These are phyloP conservation scores for Emiliania huxleyi DNA, from an alignment of 78 protist genomes.

Conservation along the genomic window DNA sequence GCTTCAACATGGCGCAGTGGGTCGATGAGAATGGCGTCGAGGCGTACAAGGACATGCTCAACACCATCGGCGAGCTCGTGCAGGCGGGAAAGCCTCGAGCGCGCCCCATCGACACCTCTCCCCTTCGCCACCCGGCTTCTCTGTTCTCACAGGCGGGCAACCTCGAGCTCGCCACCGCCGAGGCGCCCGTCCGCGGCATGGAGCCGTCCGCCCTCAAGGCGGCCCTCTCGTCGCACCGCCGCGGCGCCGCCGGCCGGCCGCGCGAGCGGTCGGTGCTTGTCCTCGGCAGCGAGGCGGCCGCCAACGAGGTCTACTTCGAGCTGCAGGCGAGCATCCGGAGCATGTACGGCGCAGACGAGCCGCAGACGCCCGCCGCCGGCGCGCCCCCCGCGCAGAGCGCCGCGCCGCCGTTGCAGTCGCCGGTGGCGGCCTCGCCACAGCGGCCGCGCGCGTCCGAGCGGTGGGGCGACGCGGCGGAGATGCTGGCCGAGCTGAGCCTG, in stretches of 20 bases:
- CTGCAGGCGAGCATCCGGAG: background rate
- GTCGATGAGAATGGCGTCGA: background rate
- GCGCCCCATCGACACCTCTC: too few relatives aligned
- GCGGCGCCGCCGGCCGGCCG: background rate
- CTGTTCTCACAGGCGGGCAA: background rate
- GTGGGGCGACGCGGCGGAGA: background rate
- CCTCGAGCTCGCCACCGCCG: background rate
- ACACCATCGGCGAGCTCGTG: constrained; percentile 3
- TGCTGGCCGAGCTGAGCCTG: background rate
- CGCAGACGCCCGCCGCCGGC: background rate
- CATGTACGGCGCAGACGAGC: background rate
- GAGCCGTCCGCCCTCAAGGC: background rate
- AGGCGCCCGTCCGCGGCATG: background rate
- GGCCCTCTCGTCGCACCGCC: background rate
- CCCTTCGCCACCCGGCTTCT: too few relatives aligned
- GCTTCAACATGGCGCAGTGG: background rate
- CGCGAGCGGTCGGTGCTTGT: background rate
- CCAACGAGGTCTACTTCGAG: constrained; percentile 5
- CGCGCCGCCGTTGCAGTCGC: background rate
- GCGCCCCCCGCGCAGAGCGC: background rate
- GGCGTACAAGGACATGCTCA: background rate
- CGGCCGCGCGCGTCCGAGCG: constrained; percentile 14
- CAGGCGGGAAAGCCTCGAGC: too few relatives aligned
- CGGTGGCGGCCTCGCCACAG: background rate
- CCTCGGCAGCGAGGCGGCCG: background rate